These are phyloP conservation scores for Fusarium dlaminii DNA, from an alignment of 2,329 filamentous ascomycete genomes.

Conservation along the genomic window DNA sequence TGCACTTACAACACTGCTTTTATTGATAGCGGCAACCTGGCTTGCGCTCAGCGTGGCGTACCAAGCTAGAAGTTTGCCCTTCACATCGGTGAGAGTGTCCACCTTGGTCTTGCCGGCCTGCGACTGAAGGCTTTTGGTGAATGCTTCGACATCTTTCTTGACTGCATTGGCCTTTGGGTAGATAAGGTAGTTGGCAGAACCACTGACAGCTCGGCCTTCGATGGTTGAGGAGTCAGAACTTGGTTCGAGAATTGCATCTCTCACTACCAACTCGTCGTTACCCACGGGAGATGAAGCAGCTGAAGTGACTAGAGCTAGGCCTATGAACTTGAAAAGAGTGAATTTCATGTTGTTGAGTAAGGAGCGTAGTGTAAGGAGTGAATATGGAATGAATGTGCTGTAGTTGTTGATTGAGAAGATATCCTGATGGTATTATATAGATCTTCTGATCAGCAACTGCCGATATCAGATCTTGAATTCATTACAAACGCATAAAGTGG, in stretches of 20 bases:
- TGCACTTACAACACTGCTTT: neutral
- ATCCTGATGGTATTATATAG: neutral
- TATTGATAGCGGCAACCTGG: neutral
- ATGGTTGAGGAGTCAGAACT: neutral
- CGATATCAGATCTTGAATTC: neutral
- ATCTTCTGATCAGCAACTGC: neutral
- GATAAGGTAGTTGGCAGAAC: neutral
- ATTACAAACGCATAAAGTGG: neutral
- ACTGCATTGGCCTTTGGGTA: neutral
- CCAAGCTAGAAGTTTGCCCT: neutral
- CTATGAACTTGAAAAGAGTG: neutral
- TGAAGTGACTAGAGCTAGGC: neutral
- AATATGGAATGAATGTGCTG: neutral
- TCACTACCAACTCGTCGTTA: neutral
- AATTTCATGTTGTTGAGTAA: neutral
- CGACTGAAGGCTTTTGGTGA: neutral
- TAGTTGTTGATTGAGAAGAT: neutral
- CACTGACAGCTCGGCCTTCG: too few relatives aligned
- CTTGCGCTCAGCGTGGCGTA: neutral
- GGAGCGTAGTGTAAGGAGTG: neutral
- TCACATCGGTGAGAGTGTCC: neutral
- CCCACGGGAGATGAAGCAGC: neutral
- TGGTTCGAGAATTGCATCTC: neutral
- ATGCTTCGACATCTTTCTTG: neutral
- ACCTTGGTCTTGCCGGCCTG: neutral